Base-by-base conservation (phyloP, 768 basidiomycete genomes). In the Russula olivacea region DNA sequence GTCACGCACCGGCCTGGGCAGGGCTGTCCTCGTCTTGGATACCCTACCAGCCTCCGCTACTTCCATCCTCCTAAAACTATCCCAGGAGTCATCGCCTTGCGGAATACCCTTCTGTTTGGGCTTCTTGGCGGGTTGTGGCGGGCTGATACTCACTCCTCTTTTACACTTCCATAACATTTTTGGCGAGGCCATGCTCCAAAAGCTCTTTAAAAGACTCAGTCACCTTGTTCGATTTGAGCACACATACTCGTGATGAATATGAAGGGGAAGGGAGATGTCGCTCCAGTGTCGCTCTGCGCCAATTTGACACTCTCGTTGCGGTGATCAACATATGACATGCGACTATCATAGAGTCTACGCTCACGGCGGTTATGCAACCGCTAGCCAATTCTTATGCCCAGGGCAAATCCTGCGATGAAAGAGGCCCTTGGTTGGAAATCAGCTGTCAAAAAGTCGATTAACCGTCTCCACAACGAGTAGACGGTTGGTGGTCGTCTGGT, bases 341-440 rank as follows among this genome's bases (percentile, higher is more conserved):
- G n/a, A 47, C n/a, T 21, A 45, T n/a, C 19, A 4, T 45, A 47
- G 21, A n/a, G 21, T 47, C 45, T 47, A 49, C 25, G 15, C 14
- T 28, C 48, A 23, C 2, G 7, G 3, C 45, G 43, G 43, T n/a
- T 9, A 43, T 48, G 14, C 48, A 49, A 49, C 51, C 32, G 23
- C 34, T 62, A 96, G 58, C 94, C 93, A 21, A 97, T 73, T 55
- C 93, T 80, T 54, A 98, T 68, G 11, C 95, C 95, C 32, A 98
- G 76, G 1, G 78, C 81, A 61, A 97, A 79, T 10, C 95, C 95
- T 4, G 86, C 92, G 38, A 93, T 69, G 75, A 97, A 97, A 15
- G 89, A 87, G 2, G 93, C 94, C 65, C 94, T 77, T 49, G 87
- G 89, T 70, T 93, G 95, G 74, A 98, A 95, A 72, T 97, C 92